Conservation (phyloP, 2,329 filamentous ascomycete species). For the Phaeophleospora eucalypticola region DNA sequence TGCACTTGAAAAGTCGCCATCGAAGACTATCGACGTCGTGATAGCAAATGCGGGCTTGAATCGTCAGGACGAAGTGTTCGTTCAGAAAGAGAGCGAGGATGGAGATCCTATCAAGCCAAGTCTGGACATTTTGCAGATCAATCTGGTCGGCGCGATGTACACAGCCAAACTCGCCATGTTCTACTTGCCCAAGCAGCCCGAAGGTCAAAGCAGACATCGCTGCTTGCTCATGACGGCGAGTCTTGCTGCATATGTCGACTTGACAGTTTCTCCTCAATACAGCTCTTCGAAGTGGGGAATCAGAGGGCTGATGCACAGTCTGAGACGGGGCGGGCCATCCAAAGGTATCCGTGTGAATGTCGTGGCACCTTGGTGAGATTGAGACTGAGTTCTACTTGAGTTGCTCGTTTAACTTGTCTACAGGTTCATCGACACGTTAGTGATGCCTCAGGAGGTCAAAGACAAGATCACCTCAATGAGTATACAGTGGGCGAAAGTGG, state of each 20-base stretch:
- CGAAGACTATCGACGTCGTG: conserved; percentile 26
- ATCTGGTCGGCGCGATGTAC: conserved; percentile 26
- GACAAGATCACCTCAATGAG: conserved; percentile 12
- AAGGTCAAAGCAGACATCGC: conserved; percentile 39
- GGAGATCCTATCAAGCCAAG: conserved; percentile 26
- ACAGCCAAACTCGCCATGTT: conserved; percentile 38
- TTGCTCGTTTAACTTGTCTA: not conserved
- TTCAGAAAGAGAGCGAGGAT: conserved; percentile 11
- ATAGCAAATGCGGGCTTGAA: conserved; percentile 30
- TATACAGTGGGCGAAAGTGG: conserved; percentile 20
- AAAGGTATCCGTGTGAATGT: conserved; percentile 47
- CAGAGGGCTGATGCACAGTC: conserved; percentile 41
- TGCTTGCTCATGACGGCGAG: conserved; percentile 50
- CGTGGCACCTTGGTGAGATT: conserved; percentile 27
- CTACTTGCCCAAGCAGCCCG: conserved; percentile 32
- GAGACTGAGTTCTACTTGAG: not conserved
- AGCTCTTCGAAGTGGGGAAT: conserved; percentile 38
- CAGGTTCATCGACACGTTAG: conserved; percentile 26
- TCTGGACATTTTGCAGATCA: conserved; percentile 23
- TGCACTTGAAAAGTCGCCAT: conserved; percentile 20
- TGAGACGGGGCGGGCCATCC: conserved; percentile 36
- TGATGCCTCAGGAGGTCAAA: conserved; percentile 20
- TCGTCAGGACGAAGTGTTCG: conserved; percentile 20
- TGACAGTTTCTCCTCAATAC: conserved; percentile 40
- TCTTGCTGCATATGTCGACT: conserved; percentile 48